Evolutionary conservation across 1,284 basidiomycete genomes (phyloP), one percentile per base, ranked within the genome.

Genomic region (Calocybe gambosa): DNA sequence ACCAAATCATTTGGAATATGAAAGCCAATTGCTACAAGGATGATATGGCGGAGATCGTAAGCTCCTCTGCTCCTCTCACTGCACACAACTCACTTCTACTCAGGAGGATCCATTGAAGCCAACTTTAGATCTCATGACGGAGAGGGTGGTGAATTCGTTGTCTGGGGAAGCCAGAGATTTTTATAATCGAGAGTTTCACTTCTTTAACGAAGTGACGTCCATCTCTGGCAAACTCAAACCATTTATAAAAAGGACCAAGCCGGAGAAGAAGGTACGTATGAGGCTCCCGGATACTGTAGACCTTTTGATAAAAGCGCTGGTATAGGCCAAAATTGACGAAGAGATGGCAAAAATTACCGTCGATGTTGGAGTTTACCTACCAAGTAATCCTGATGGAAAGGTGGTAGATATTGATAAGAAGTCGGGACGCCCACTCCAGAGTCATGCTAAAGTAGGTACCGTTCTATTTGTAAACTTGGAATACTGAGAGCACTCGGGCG

Each of bases 1-100:
- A 99, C 65, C 96, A 99, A 70, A 99, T 99, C 53, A 93, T 99
- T 54, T 99, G 96, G 96, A 99, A 99, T 65, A 99, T 99, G 96
- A 96, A 96, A 61, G 96, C 96, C 3, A 99, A 99, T 63, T 92
- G 86, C 52, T 97, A 85, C 66, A 92, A 88, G 58, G 96, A 95
- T 59, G 96, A 99, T 58, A 73, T 75, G 9, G 87, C 78, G 8
- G 88, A 92, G 64, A 77, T 86, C 52, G 92, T 91, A 58, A 52
- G 83, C 69, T 19, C 33, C 36, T 21, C n/a, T 25, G 10, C 15
- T 35, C 5, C 3, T 25, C 20, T 35, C 3, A 3, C 21, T 8
- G 20, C 5, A 31, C 21, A 8, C 3, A n/a, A 26, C 33, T 44
- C 15, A 50, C 33, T 15, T 20, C 46, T 18, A 19, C 47, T 18